A percentile compares a stretch with the other conserved stretches of the same genome.
phyloP scores from a whole-genome alignment of 495 filamentous ascomycete genomes.

The Penicillium lagena region DNA sequence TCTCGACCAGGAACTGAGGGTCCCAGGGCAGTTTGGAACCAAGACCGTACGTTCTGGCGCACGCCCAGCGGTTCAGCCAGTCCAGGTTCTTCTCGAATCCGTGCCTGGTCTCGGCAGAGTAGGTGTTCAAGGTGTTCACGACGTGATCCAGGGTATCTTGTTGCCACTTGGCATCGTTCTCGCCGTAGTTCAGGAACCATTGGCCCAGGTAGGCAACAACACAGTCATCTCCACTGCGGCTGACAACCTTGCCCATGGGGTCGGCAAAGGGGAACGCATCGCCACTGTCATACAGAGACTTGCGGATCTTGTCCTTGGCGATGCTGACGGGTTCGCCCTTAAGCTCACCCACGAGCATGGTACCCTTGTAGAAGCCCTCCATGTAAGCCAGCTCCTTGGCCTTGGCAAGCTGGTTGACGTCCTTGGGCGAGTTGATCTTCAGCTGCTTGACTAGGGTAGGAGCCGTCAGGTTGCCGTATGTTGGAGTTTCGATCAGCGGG shows the following conservation, averaged over 20 bases:
- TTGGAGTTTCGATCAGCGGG: conserved; percentile 85
- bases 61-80: conserved; percentile 96
- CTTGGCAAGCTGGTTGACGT: conserved; percentile 79
- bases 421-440: conserved; percentile 96
- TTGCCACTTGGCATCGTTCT: conserved; percentile 73
- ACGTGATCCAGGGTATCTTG: conserved; percentile 67
- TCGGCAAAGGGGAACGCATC: conserved; percentile 91
- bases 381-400: conserved; percentile 96
- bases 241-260: conserved; percentile 81
- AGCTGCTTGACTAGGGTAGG: conserved; percentile 79
- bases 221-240: conserved; percentile 81
- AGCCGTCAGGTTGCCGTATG: conserved; percentile 80
- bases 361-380: conserved; percentile 96
- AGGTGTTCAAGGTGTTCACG: conserved; percentile 71
- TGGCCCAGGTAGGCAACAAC: conserved; percentile 91
- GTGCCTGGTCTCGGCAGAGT: conserved; percentile 70
- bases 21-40: conserved; percentile 98
- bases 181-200: conserved; percentile 96
- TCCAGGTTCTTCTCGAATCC: conserved; percentile 75
- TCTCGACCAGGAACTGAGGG: conserved; percentile 83
- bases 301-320: conserved; percentile 79
- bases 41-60: conserved; percentile 83
- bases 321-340: conserved; percentile 77
- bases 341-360: conserved; percentile 83
- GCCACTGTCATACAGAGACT: conserved; percentile 68